Evolutionary conservation across 495 filamentous ascomycete genomes (phyloP), one percentile per base, ranked within the genome.

Genomic region (Emericellopsis terricola): DNA sequence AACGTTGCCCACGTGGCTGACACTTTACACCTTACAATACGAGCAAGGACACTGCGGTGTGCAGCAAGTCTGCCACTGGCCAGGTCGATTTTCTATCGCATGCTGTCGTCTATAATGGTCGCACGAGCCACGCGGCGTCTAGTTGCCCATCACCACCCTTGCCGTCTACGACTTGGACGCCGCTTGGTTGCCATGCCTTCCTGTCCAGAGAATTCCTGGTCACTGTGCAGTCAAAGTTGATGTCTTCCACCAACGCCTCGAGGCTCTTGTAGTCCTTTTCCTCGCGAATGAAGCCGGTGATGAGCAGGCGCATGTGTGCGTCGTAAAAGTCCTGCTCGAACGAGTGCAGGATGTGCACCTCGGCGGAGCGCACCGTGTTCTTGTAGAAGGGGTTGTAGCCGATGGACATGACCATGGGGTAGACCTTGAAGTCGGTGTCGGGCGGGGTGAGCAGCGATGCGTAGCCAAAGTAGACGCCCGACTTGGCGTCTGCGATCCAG

Each of bases 351-450:
- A 97, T 67, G 55, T 96, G 87, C 41, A 94, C 86, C 67, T 96
- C 89, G 44, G 87, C 80, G 26, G 69, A 77, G 14, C 81, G 67
- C 26, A 77, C 70, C 15, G 68, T 68, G 53, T 94, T 94, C 51
- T 83, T 85, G 59, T 91, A 94, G 54, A 82, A 91, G 0, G 85
- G 84, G 48, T 94, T 94, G 64, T 80, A 93, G n/a, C 87, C 85
- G 33, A 97, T 87, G 24, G 71, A 79, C 76, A 97, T 75, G 32
- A 94, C 87, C 60, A 92, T 91, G 0, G 81, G 81, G 52, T 76
- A 81, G 14, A 94, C 8, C 26, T 26, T 15, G 32, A 47, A 41
- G 15, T 31, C 31, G 33, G 38, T 26, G 19, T 36, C 39, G 44
- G 38, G 38, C 0, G 62, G 61, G 2, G 85, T 56, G 13, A 54